Evolutionary conservation across 2,329 filamentous ascomycete species (phyloP), one percentile per base, ranked within the genome.

Genomic region (Chrysosporium queenslandicum): DNA sequence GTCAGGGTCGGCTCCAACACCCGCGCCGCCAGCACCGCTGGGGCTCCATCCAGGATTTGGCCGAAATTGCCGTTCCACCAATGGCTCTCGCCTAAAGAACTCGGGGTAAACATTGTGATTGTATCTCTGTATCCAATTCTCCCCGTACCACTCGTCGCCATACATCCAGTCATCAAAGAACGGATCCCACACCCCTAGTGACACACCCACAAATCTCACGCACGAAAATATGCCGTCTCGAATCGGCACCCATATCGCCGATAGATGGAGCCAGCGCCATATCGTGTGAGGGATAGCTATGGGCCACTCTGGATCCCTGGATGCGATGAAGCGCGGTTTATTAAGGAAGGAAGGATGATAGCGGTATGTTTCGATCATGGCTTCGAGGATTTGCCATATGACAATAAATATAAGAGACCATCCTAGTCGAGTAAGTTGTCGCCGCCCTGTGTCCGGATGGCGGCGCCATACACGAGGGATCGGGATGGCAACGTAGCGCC

Each of bases 251-350:
- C 50, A 52, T 29, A 52, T 52, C 34, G 25, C 42, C 4, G 64
- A 67, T 4, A 71, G 55, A 57, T 68, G 66, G 14, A 68, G 67
- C 71, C 71, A 73, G 21, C 71, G 70, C 64, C 64, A 77, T 2
- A 79, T 53, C 60, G 81, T 69, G 2, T 77, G 80, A 2, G 77
- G 75, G 4, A 79, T 69, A 4, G 79, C 77, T 55, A 74, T 78
- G 0, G 79, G 79, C 47, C 74, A 77, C 20, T 67, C 60, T 0
- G 79, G 79, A 8, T 76, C 76, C 55, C 78, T 67, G 18, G 71
- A 71, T 40, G 72, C 67, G 30, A 78, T 66, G 50, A 75, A 76
- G 54, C 74, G 77, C 20, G 73, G 74, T 32, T 69, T 64, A 6
- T 60, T 68, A 11, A 65, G 58, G 3, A 76, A 73, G 54, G 76